Conservation (phyloP, 2,329 filamentous ascomycete genomes). For the Aspergillus sp. region DNA sequence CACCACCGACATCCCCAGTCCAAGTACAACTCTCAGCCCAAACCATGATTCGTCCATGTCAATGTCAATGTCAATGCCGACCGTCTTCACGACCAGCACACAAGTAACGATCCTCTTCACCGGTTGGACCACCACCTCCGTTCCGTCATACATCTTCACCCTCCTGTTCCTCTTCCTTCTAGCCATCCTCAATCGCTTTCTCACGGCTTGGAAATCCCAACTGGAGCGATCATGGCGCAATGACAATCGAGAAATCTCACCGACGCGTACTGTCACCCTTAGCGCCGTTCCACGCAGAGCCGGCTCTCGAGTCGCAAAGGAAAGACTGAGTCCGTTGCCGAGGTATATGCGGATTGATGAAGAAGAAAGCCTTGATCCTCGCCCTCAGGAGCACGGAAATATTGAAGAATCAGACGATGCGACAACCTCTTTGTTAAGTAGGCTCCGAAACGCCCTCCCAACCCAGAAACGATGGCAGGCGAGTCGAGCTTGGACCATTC, state of each 20-base stretch:
- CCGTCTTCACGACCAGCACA: constrained; percentile 10
- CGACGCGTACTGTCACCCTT: background rate
- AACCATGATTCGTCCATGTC: background rate
- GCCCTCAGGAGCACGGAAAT: too few relatives aligned
- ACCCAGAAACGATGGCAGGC: background rate
- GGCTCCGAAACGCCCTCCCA: background rate
- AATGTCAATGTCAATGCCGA: constrained; percentile 10
- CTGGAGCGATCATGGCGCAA: background rate
- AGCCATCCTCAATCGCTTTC: constrained; percentile 10
- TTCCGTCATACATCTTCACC: constrained; percentile 7
- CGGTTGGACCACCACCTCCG: constrained; percentile 10
- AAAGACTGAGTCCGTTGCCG: constrained; percentile 9
- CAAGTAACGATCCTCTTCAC: constrained; percentile 12
- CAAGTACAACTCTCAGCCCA: background rate
- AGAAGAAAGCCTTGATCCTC: background rate
- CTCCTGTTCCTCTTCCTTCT: constrained; percentile 7
- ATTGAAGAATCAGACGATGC: too few relatives aligned
- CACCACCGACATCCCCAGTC: background rate
- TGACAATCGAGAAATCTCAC: background rate
- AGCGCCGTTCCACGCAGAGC: background rate
- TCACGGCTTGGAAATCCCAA: constrained; percentile 7
- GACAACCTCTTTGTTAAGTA: background rate
- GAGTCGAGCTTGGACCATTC: constrained; percentile 1
- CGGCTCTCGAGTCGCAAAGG: background rate
- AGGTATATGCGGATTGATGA: background rate